phyloP scores from a whole-genome alignment of 139 green algal genomes.

The Chlamydomonas eustigma region DNA sequence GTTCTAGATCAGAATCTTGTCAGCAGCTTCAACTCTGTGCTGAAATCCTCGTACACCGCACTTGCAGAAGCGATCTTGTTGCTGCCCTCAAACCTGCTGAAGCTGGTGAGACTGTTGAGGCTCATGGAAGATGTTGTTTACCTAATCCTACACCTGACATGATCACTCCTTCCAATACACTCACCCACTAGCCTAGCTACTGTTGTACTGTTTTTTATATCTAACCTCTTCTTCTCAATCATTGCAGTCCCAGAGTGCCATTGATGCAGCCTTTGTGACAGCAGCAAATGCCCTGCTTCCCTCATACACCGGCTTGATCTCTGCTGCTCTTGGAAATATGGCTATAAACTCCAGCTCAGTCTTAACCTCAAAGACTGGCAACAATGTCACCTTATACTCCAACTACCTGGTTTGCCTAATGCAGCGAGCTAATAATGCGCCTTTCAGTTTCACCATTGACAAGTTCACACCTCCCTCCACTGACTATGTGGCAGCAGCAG shows the following conservation, averaged over 20 bases:
- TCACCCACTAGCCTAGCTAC: too few relatives aligned
- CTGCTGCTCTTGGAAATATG: not conserved
- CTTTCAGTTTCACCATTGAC: not conserved
- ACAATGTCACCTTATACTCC: not conserved
- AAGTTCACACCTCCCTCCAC: not conserved
- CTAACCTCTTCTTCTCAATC: not conserved
- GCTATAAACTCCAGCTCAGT: not conserved
- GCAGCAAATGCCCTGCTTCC: not conserved
- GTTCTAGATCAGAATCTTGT: not conserved
- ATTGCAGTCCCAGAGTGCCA: not conserved
- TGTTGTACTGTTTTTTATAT: too few relatives aligned
- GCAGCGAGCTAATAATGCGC: not conserved
- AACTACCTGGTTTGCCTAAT: slow-evolving; percentile 20
- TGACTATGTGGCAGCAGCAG: slow-evolving; percentile 9
- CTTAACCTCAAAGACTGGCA: not conserved
- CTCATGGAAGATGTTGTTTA: too few relatives aligned
- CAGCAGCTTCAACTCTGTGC: not conserved
- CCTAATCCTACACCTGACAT: too few relatives aligned
- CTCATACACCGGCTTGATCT: not conserved
- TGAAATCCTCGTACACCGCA: not conserved
- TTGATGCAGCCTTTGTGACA: not conserved
- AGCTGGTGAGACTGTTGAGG: too few relatives aligned
- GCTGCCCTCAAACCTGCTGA: not conserved
- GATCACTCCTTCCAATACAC: too few relatives aligned
- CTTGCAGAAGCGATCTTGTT: not conserved